These are phyloP conservation scores for Leccinum variicolor DNA, from an alignment of 768 basidiomycete species.

Conservation along the genomic window DNA sequence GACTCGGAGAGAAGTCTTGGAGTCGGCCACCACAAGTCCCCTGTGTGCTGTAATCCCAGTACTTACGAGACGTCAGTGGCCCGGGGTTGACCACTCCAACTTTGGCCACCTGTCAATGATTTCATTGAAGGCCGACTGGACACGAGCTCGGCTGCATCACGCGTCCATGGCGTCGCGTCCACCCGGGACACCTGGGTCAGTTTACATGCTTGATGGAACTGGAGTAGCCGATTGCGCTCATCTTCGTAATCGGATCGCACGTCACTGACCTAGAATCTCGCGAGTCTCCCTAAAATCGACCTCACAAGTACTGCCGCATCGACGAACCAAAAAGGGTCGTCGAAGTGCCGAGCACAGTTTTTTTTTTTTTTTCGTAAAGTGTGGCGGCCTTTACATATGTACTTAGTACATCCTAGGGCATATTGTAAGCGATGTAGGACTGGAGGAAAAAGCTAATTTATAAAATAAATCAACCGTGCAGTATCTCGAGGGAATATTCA, in stretches of 20 bases:
- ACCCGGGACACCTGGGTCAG: no score
- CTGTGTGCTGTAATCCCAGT: no score
- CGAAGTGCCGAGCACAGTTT: background rate
- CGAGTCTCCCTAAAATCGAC: background rate
- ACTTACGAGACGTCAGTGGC: no score
- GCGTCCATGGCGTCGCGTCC: no score
- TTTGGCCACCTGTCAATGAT: background rate
- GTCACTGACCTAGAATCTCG: background rate
- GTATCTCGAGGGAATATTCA: background rate
- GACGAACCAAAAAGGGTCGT: background rate
- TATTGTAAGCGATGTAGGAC: background rate
- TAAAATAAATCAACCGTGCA: slow-evolving; percentile 22
- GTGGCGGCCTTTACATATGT: no score
- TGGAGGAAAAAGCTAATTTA: slow-evolving; percentile 17
- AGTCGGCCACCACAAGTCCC: background rate
- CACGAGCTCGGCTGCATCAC: background rate
- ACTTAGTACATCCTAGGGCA: background rate
- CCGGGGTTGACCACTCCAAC: no score
- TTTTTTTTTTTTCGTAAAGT: slow-evolving; percentile 15
- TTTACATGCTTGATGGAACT: background rate
- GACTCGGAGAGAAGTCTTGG: background rate
- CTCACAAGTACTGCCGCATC: background rate
- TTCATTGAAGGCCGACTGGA: background rate
- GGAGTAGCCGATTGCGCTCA: background rate
- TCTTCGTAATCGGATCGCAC: background rate